Evolutionary conservation across 345 rosid genomes (phyloP), one percentile per base, ranked within the genome.

Genomic region (Citrus unshiu): DNA sequence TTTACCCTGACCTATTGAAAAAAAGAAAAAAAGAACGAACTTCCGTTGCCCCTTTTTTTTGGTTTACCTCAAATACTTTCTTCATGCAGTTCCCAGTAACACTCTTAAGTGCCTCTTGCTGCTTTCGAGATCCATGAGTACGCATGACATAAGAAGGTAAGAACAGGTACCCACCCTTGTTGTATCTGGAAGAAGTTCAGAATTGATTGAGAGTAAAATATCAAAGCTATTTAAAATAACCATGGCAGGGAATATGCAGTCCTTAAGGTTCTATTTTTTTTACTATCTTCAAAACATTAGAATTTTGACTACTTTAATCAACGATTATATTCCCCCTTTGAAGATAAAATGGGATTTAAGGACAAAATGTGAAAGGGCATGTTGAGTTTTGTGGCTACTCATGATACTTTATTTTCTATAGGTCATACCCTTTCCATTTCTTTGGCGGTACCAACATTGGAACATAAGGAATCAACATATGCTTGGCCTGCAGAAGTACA

Each of bases 391-490:
- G 25, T 12, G n/a, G 6, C 43, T 24, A 9, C 34, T 72, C 67
- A 81, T 75, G n/a, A 73, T 61, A 69, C 61, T 29, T 10, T 66
- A 32, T 72, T 70, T 58, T 68, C 54, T 43, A 58, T 76, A 65
- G 49, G 81, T 60, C 85, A 65, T 96, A 96, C 99, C 97, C 93
- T 90, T 88, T 91, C 98, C 99, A 96, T 83, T 87, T 96, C 87
- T 86, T 93, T 66, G 99, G 99, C 76, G 99, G 99, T 76, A 96
- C 88, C 83, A 96, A 85, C 99, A 96, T 96, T 37, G 99, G 99
- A 81, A 94, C 88, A 74, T 94, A 96, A 63, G 98, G 97, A 86
- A 93, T 89, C 82, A 91, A 32, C 93, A 92, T 89, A 87, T 94
- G 98, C 87, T 87, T 94, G 80, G 92, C 98, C 98, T 96, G 93